Evolutionary conservation across 768 basidiomycete genomes (phyloP).

Genomic region (Cystofilobasidium macerans): DNA sequence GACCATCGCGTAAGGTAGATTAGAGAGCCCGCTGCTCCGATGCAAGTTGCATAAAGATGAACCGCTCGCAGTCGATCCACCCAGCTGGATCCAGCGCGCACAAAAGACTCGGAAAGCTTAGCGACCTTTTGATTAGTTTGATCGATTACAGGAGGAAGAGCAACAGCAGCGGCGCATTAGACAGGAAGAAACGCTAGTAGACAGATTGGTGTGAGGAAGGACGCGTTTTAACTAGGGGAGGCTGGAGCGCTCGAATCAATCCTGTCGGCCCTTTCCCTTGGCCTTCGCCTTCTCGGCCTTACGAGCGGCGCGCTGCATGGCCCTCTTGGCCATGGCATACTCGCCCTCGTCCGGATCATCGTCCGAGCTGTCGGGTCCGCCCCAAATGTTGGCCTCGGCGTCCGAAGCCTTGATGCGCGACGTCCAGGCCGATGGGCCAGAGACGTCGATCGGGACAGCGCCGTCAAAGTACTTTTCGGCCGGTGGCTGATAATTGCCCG

Average conservation of each 20-base stretch:
- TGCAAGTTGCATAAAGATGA: too few species aligned
- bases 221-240: too few species aligned
- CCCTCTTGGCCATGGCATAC: constrained; percentile 22
- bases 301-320: constrained; percentile 20
- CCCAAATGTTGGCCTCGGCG: neutral
- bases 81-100: too few species aligned
- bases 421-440: neutral
- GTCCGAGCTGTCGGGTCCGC: neutral
- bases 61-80: too few species aligned
- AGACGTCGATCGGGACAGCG: neutral
- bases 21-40: too few species aligned
- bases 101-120: too few species aligned
- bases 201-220: too few species aligned
- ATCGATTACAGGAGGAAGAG: too few species aligned
- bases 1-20: too few species aligned
- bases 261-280: constrained; percentile 13
- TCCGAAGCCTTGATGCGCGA: neutral
- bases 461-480: neutral
- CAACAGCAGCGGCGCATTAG: too few species aligned
- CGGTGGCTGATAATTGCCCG: neutral
- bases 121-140: too few species aligned
- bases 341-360: constrained; percentile 23
- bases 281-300: constrained; percentile 21
- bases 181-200: too few species aligned
- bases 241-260: neutral